Base-by-base conservation (phyloP, 2,329 filamentous ascomycete genomes). In the Stemphylium beticola region DNA sequence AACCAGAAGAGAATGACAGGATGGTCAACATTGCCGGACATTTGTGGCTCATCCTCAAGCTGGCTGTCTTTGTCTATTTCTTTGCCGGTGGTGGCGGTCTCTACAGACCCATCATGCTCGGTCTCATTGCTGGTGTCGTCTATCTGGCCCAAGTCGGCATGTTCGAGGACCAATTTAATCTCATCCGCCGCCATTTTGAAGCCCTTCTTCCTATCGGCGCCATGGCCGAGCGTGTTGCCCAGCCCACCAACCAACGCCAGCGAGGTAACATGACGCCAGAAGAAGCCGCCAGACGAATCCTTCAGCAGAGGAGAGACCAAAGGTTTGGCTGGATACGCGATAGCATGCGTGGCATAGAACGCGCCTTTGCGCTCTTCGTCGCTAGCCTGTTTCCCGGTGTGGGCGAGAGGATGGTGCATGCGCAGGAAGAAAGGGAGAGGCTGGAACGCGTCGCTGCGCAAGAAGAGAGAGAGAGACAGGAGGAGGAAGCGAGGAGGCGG, bases 331-430 rank as follows among this genome's bases (percentile, higher is more conserved):
- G 72, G 73, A 26, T 71, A 1, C 49, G 73, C 7, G 69, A 74
- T 11, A 60, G 47, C 4, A 47, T 84, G 15, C 73, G 82, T 38
- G 77, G 79, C 2, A 69, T 78, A 0, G 85, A 87, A 67, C 77
- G 85, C 33, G 82, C 82, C 1, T 65, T 85, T 36, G 83, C 83
- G n/a, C 74, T 88, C n/a, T 85, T 88, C 55, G 68, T 88, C 31
- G 85, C 85, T 0, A 86, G 83, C 69, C 66, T 88, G 44, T 82
- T 85, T 67, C 85, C 85, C 0, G 85, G 85, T 0, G 78, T 88
- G 22, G 85, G 85, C 0, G 85, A 88, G 67, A 76, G 83, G 7
- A 83, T 86, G 67, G 82, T 87, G 12, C 76, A 80, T 58, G 84
- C 82, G 22, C 77, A 82, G 53, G 81, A 83, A 61, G 81, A 82